These are phyloP conservation scores for Penicillium concentricum DNA, from an alignment of 2,329 filamentous ascomycete genomes.

Conservation along the genomic window DNA sequence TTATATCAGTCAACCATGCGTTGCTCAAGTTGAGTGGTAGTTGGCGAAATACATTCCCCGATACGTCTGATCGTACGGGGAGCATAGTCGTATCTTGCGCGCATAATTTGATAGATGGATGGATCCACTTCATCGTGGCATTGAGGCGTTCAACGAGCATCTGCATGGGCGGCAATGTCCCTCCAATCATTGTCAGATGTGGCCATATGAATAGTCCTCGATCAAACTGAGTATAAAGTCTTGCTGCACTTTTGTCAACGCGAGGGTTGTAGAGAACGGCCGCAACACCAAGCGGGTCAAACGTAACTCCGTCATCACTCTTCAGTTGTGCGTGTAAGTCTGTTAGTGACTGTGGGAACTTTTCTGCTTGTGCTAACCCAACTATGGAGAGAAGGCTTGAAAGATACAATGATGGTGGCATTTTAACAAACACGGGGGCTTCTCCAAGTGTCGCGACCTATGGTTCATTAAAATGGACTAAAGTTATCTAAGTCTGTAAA, in stretches of 20 bases:
- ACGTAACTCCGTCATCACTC: constrained; percentile 22
- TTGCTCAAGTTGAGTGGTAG: constrained; percentile 32
- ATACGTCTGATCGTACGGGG: constrained; percentile 29
- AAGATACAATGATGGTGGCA: not conserved
- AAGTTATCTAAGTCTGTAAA: not conserved
- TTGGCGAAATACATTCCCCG: constrained; percentile 30
- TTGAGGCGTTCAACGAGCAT: constrained; percentile 34
- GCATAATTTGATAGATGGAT: constrained; percentile 31
- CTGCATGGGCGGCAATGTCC: constrained; percentile 30
- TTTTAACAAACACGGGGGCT: not conserved
- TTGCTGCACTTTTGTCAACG: constrained; percentile 29
- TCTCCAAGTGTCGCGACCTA: not conserved
- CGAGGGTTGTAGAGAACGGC: constrained; percentile 34
- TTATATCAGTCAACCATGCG: constrained; percentile 28
- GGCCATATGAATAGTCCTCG: constrained; percentile 30
- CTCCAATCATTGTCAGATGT: constrained; percentile 35
- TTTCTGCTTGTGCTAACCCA: not conserved
- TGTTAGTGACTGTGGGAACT: not conserved
- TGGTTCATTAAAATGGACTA: not conserved
- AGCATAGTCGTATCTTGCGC: constrained; percentile 27
- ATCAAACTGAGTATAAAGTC: constrained; percentile 32
- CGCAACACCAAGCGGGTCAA: constrained; percentile 36
- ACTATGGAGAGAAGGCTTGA: not conserved
- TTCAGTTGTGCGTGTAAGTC: not conserved
- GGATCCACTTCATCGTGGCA: constrained; percentile 23